Base-by-base conservation (phyloP, 2,329 filamentous ascomycete species). In the Colletotrichum tropicale region DNA sequence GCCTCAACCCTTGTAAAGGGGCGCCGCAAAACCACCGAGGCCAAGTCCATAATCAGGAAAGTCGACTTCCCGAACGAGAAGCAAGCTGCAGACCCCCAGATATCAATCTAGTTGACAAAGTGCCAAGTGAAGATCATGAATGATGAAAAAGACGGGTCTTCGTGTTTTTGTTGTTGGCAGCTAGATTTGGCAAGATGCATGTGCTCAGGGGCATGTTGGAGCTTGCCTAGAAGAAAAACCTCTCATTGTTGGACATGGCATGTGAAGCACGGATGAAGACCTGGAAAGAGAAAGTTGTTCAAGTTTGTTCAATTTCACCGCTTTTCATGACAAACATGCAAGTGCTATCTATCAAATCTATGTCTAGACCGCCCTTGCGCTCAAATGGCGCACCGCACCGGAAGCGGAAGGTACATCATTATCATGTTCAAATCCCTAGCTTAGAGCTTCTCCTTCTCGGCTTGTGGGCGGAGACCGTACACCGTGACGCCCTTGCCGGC, bases 401-500 rank as follows among this genome's bases (percentile, higher is more conserved):
- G 58, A 61, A 34, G n/a, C 58, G 28, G 26, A 61, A 61, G 28
- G 58, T 21, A n/a, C 26, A 32, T 13, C 13, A 21, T 61, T 61
- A 64, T n/a, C 61, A 26, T 24, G 24, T 48, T 34, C n/a, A 43
- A 12, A 24, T 66, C 24, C 18, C 58, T 62, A 32, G 28, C 52
- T 52, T 24, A 52, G 43, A 52, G 43, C 18, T 68, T 28, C 8
- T 26, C 30, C 16, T 48, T 43, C 16, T 48, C 70, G 12, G 36
- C 48, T 12, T 56, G 30, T 15, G 65, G 56, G 18, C 74, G 74
- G 5, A 66, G 26, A 34, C 74, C 74, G 28, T 76, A 76, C 7
- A 76, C 74, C 4, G 70, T 76, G 15, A 64, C 58, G 7, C 74
- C 74, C 64, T 30, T 38, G 21, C 74, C 74, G 10, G 74, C 70